Evolutionary conservation across 2,329 filamentous ascomycete genomes (phyloP).

Genomic region (Davidsoniella australis): DNA sequence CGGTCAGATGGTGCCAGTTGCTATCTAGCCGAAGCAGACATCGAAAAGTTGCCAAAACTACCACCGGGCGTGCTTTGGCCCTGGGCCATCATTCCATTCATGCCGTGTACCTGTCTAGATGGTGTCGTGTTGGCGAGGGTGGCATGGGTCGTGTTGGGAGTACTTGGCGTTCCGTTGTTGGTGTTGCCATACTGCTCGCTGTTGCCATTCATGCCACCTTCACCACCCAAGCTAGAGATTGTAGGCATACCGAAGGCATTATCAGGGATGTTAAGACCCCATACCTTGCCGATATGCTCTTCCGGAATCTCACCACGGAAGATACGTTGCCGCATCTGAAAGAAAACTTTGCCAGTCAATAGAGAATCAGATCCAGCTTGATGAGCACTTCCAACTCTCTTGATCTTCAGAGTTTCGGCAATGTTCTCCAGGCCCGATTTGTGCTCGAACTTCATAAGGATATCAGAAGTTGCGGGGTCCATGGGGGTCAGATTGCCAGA

Average conservation of each 20-base stretch:
- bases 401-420: slow-evolving; percentile 80
- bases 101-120: slow-evolving; percentile 27
- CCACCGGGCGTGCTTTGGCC: slow-evolving; percentile 66
- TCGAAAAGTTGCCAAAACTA: slow-evolving; percentile 57
- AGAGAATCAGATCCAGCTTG: slow-evolving; percentile 89
- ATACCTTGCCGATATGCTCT: slow-evolving; percentile 78
- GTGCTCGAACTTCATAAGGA: slow-evolving; percentile 70
- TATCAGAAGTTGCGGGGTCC: slow-evolving; percentile 49
- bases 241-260: slow-evolving; percentile 9
- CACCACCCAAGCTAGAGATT: slow-evolving; percentile 21
- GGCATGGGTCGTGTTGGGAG: slow-evolving; percentile 49
- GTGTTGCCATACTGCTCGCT: slow-evolving; percentile 22
- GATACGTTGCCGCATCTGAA: slow-evolving; percentile 75
- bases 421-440: slow-evolving; percentile 89
- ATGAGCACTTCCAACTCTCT: slow-evolving; percentile 73
- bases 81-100: slow-evolving; percentile 39
- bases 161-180: slow-evolving; percentile 38
- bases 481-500: slow-evolving; percentile 44
- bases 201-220: slow-evolving; percentile 19
- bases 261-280: slow-evolving; percentile 69
- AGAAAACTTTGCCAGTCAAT: slow-evolving; percentile 87
- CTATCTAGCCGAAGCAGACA: slow-evolving; percentile 24
- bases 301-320: slow-evolving; percentile 69
- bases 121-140: slow-evolving; percentile 24
- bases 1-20: neutral